Evolutionary conservation across 768 basidiomycete species (phyloP).

Genomic region (Mycena leptocephala): DNA sequence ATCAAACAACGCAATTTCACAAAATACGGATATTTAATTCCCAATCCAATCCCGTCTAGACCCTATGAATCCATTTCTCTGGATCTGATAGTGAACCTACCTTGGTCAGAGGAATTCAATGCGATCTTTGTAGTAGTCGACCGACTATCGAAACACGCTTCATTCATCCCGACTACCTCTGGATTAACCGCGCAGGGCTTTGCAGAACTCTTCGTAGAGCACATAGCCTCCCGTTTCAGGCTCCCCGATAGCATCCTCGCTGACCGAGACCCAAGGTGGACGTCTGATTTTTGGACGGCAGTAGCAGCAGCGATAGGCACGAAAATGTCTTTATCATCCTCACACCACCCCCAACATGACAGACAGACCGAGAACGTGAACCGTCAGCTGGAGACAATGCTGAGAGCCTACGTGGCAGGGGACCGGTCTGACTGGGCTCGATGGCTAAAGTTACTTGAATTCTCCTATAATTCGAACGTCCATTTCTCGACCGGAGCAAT

Average conservation of each 20-base stretch:
- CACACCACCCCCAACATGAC: neutral
- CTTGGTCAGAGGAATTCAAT: slow-evolving; percentile 30
- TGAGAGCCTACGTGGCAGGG: neutral
- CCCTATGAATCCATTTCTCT: slow-evolving; percentile 43
- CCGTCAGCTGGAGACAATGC: neutral
- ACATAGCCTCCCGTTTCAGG: slow-evolving; percentile 9
- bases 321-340: neutral
- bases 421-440: neutral
- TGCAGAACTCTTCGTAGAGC: neutral
- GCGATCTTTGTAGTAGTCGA: slow-evolving; percentile 2
- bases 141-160: slow-evolving; percentile 11
- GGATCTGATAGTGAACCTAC: slow-evolving; percentile 46
- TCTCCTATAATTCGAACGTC: neutral
- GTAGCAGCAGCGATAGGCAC: neutral
- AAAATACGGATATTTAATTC: slow-evolving; percentile 33
- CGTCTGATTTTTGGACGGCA: slow-evolving; percentile 4
- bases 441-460: neutral
- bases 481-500: neutral
- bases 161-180: slow-evolving; percentile 15
- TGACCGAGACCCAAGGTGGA: slow-evolving; percentile 24
- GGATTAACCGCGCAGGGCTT: slow-evolving; percentile 1
- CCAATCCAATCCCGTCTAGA: slow-evolving; percentile 37
- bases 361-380: neutral
- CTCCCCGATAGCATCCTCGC: slow-evolving; percentile 5
- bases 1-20: neutral